A percentile compares a stretch with the other conserved stretches of the same genome.
These are phyloP conservation scores for Allantophomopsis lycopodina DNA, from an alignment of 2,329 filamentous ascomycete species.

Conservation along the genomic window DNA sequence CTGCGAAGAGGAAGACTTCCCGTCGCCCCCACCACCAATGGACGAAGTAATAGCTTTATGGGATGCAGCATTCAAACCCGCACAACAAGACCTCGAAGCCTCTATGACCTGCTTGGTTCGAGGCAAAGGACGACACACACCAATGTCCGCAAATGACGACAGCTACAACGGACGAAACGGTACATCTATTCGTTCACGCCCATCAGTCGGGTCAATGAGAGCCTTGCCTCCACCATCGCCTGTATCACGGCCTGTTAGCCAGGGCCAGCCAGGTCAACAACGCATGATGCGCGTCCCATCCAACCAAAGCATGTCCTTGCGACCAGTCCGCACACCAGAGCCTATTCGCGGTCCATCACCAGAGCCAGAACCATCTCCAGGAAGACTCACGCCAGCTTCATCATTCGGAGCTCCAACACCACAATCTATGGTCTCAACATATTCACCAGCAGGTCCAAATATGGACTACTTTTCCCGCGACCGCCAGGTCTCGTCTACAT, in stretches of 20 bases:
- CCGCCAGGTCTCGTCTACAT: conserved; percentile 14
- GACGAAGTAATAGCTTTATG: conserved; percentile 55
- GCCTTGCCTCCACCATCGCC: conserved; percentile 1
- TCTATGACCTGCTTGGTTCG: conserved; percentile 46
- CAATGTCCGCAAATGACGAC: conserved; percentile 21
- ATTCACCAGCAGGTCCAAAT: conserved; percentile 12
- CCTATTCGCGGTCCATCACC: conserved; percentile 5
- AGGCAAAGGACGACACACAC: conserved; percentile 50
- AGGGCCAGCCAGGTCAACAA: conserved; percentile 5
- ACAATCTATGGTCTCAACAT: conserved; percentile 8
- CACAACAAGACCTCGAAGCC: conserved; percentile 50
- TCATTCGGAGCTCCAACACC: conserved; percentile 10
- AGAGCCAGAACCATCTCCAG: conserved; percentile 8
- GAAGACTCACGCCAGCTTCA: conserved; percentile 8
- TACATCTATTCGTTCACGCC: conserved; percentile 23
- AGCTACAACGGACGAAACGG: conserved; percentile 19
- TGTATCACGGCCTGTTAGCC: conserved; percentile 6
- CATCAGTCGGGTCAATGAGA: conserved; percentile 22
- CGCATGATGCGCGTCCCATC: conserved; percentile 13
- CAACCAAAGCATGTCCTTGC: background rate
- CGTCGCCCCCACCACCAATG: conserved; percentile 59
- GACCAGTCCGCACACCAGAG: background rate
- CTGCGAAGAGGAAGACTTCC: conserved; percentile 54
- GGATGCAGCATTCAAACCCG: conserved; percentile 46
- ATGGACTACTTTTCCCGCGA: conserved; percentile 17